Evolutionary conservation across 1,284 basidiomycete genomes (phyloP).

Genomic region (Cystobasidium pallidum): DNA sequence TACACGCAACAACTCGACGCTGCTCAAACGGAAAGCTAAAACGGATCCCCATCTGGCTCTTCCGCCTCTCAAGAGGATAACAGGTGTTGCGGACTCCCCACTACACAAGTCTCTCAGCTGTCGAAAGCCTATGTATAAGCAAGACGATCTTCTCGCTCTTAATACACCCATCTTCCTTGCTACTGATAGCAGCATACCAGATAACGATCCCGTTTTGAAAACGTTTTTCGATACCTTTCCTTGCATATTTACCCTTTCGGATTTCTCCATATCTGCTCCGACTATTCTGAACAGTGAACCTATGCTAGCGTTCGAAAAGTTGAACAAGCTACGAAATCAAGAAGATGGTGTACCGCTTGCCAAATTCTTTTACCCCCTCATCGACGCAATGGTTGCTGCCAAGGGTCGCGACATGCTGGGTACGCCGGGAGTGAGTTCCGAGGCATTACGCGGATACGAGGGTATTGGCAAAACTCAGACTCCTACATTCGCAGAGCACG

Average conservation of each 20-base stretch:
- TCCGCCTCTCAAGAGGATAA: constrained; percentile 35
- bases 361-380: constrained; percentile 64
- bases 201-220: constrained; percentile 60
- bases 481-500: too few species aligned
- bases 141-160: constrained; percentile 57
- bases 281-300: constrained; percentile 39
- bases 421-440: constrained; percentile 60
- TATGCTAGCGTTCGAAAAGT: constrained; percentile 53
- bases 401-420: constrained; percentile 66
- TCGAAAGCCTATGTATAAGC: constrained; percentile 48
- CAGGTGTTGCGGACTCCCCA: constrained; percentile 41
- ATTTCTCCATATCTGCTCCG: constrained; percentile 59
- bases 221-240: constrained; percentile 67
- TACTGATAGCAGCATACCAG: constrained; percentile 63
- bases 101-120: constrained; percentile 51
- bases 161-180: constrained; percentile 71
- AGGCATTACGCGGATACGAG: too few species aligned
- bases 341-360: constrained; percentile 64
- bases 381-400: constrained; percentile 71
- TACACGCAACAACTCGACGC: not conserved
- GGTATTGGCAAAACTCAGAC: too few species aligned
- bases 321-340: constrained; percentile 61
- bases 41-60: constrained; percentile 46
- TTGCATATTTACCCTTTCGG: constrained; percentile 67
- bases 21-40: not conserved